Evolutionary conservation across 371 early-diverging fungal genomes (phyloP), one percentile per base, ranked within the genome.

Genomic region (Mortierella sp.): DNA sequence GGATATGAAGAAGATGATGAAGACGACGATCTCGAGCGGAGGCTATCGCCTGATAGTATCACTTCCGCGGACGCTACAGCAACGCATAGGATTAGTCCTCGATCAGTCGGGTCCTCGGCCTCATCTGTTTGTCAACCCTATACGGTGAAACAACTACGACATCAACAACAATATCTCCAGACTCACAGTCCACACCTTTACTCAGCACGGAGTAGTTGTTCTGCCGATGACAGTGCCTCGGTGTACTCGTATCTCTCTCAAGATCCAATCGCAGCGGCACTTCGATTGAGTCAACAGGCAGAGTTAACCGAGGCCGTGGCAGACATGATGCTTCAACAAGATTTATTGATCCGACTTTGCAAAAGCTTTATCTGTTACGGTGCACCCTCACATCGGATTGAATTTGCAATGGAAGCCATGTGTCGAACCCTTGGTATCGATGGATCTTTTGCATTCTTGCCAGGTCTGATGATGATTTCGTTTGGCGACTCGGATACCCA

Each of bases 401-500:
- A 91, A 65, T 71, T 81, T 12, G 83, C 86, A 23, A 83, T 91
- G 83, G 80, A 85, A 7, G 80, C 83, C 21, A 87, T 89, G 64
- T 86, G 84, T 60, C 81, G 79, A 37, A 87, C 87, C 1, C 72
- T 93, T 43, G 89, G 87, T n/a, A 84, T 93, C 18, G 88, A 91
- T 18, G 91, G 90, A 0, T 88, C 88, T 51, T 91, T 91, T 65
- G 89, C 90, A n/a, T 89, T 87, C 71, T 75, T 92, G 66, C 94
- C 93, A 6, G 89, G 89, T 15, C 83, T 93, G 58, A 90, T 92
- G 87, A 87, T 94, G 61, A 84, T 94, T 45, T 86, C 90, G 14
- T 92, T 94, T 60, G 88, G 90, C 63, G 92, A 93, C 72, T 81
- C 85, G 19, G 85, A 89, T 29, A 92, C 93, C 0, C 91, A 93